Base-by-base conservation (phyloP, 2,329 filamentous ascomycete species). In the Grosmannia penicillata region DNA sequence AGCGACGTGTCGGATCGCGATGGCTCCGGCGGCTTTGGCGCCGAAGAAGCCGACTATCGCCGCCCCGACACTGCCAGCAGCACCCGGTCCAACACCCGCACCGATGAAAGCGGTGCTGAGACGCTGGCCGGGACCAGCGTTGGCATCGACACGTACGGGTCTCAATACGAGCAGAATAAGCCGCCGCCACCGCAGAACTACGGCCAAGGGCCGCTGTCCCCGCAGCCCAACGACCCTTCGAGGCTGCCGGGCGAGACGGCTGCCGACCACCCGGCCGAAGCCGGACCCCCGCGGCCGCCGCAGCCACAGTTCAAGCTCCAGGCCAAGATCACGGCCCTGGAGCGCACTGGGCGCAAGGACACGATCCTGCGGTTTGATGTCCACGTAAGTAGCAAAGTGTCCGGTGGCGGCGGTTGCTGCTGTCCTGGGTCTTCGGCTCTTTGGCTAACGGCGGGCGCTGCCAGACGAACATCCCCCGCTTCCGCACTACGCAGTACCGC, bases 401-500 rank as follows among this genome's bases (percentile, higher is more conserved):
- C n/a, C n/a, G n/a, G n/a, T n/a, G n/a, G n/a, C n/a, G n/a, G n/a
- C n/a, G n/a, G n/a, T n/a, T n/a, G n/a, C n/a, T n/a, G n/a, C n/a
- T n/a, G n/a, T n/a, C n/a, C 11, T 32, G 4, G 13, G 33, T 19
- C 19, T 19, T 22, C 18, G 14, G 7, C 21, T 19, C 6, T 8
- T 28, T 15, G 11, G 15, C n/a, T 31, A 22, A 18, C 22, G 11
- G 11, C n/a, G n/a, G n/a, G n/a, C n/a, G n/a, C n/a, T 2, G 3
- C 4, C 41, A 98, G 91, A 98, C 91, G 47, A 98, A 98, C 60
- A 80, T 98, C n/a, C 87, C 89, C 38, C 89, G 89, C 49, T 98
- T 95, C 60, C 77, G 91, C 51, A 98, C 91, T 1, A 98, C 91
- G 6, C 91, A 98, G 58, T 98, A 95, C 62, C 86, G 91, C 53